Conservation (phyloP, 345 rosid species). For the Brassica juncea region DNA sequence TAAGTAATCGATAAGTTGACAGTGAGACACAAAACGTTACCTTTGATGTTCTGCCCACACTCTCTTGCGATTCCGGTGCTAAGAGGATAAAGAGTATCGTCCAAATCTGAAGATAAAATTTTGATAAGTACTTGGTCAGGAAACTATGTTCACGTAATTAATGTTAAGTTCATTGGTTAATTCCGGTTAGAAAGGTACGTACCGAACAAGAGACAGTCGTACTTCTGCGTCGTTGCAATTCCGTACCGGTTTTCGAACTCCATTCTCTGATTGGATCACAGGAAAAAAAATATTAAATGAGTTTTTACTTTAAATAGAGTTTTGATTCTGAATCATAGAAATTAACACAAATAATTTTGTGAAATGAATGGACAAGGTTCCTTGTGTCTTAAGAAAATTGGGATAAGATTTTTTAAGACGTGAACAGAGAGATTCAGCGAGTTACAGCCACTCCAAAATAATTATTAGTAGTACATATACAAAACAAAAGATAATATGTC, state of each 20-base stretch:
- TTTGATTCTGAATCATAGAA: constrained; percentile 27
- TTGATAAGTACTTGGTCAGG: not conserved
- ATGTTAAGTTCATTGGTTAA: not conserved
- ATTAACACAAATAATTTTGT: constrained; percentile 19
- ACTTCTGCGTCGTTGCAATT: constrained; percentile 41
- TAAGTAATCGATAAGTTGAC: not conserved
- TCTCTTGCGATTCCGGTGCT: constrained; percentile 63
- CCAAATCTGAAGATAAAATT: constrained; percentile 58
- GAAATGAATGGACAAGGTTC: constrained; percentile 36
- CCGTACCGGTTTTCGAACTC: constrained; percentile 56
- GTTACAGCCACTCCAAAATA: constrained; percentile 29
- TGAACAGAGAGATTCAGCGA: constrained; percentile 22
- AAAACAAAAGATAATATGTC: not conserved
- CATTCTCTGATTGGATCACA: constrained; percentile 48
- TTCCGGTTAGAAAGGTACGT: constrained; percentile 21
- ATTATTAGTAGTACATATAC: constrained; percentile 4
- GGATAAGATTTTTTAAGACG: constrained; percentile 22
- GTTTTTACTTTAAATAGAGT: constrained; percentile 20
- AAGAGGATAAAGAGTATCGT: constrained; percentile 86
- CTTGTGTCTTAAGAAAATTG: constrained; percentile 25
- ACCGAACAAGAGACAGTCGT: constrained; percentile 88
- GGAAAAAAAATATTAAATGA: not conserved
- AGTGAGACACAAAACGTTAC: constrained; percentile 25
- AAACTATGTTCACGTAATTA: not conserved
- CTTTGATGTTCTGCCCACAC: constrained; percentile 66